These are phyloP conservation scores for Candida oleophila DNA, from an alignment of 805 yeast genomes.

Conservation along the genomic window DNA sequence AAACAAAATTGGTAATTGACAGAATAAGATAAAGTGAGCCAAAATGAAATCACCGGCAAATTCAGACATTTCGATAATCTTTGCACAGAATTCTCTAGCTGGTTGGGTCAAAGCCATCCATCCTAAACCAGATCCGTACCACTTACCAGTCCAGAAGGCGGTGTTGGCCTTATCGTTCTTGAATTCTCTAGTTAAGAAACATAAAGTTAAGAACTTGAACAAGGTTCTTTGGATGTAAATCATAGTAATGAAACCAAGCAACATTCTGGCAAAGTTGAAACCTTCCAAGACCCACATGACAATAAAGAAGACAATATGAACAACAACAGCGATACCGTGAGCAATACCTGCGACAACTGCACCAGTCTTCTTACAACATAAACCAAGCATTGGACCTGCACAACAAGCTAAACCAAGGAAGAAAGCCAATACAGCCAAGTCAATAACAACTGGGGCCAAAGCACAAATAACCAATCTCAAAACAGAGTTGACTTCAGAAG, in stretches of 20 bases:
- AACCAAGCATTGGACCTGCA: slow-evolving; percentile 91
- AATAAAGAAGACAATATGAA: slow-evolving; percentile 85
- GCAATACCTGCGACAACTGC: slow-evolving; percentile 94
- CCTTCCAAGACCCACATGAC: slow-evolving; percentile 97
- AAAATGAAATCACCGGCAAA: slow-evolving; percentile 95
- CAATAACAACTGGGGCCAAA: slow-evolving; percentile 86
- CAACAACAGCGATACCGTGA: slow-evolving; percentile 89
- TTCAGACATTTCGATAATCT: slow-evolving; percentile 89
- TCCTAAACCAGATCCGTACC: slow-evolving; percentile 95
- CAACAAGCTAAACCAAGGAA: slow-evolving; percentile 89
- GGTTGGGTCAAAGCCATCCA: slow-evolving; percentile 96
- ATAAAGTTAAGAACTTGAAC: slow-evolving; percentile 78
- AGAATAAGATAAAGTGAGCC: slow-evolving; percentile 85
- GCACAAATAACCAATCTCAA: slow-evolving; percentile 77
- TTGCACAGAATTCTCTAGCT: slow-evolving; percentile 90
- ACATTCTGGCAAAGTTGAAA: slow-evolving; percentile 82
- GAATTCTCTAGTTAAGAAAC: slow-evolving; percentile 89
- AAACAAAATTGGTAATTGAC: slow-evolving; percentile 82
- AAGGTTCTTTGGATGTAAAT: slow-evolving; percentile 84
- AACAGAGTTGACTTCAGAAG: slow-evolving; percentile 61
- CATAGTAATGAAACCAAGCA: slow-evolving; percentile 82
- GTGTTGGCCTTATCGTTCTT: slow-evolving; percentile 93
- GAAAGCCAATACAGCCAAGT: slow-evolving; percentile 79
- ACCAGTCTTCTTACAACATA: slow-evolving; percentile 97
- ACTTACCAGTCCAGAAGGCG: slow-evolving; percentile 99